Evolutionary conservation across 1,139 yeast species (phyloP).

Genomic region (Yamadazyma blattariae): DNA sequence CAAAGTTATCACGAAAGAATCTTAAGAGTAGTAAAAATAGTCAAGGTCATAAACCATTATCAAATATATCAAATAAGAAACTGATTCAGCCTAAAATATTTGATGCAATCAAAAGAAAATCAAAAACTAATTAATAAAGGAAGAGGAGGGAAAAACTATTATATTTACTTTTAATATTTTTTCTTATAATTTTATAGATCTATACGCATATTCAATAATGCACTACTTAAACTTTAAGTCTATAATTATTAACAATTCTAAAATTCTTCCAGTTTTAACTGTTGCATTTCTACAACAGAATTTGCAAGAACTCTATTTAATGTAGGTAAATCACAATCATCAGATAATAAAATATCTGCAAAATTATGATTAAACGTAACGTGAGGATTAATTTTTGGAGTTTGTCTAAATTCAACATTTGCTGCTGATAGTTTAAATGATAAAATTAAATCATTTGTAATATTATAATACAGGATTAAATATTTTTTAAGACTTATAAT

Average conservation of each 20-base stretch:
- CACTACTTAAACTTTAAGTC: no score
- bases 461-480: conserved; percentile 14
- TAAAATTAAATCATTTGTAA: conserved; percentile 20
- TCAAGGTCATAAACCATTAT: no score
- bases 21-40: no score
- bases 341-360: conserved; percentile 1
- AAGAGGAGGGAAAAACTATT: no score
- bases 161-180: no score
- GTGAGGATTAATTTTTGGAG: conserved; percentile 15
- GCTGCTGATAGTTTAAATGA: conserved; percentile 22
- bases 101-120: conserved; percentile 2
- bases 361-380: conserved; percentile 10
- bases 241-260: no score
- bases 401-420: conserved; percentile 25
- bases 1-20: no score
- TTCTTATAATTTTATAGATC: no score
- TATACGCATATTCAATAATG: no score
- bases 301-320: conserved; percentile 11
- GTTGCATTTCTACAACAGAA: conserved; percentile 10
- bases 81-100: conserved; percentile 3
- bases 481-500: conserved; percentile 20
- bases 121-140: conserved; percentile 3
- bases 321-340: neutral
- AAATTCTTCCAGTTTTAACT: neutral
- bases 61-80: neutral